Conservation (phyloP, 345 rosid species). For the Euclidium syriacum region DNA sequence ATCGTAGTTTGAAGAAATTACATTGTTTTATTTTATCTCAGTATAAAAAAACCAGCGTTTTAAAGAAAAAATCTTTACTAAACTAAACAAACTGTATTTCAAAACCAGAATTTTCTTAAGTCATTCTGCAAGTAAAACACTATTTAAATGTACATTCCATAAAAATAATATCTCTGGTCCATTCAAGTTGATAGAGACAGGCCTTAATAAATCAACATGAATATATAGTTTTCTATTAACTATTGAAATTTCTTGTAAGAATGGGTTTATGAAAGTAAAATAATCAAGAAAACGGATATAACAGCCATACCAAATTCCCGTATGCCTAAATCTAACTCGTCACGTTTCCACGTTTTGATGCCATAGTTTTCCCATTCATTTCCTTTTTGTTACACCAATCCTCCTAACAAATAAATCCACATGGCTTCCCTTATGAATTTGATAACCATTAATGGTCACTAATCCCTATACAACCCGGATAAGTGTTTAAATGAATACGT, state of each 20-base stretch:
- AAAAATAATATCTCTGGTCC: too few relatives aligned
- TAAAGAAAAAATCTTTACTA: too few relatives aligned
- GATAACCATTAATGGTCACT: too few relatives aligned
- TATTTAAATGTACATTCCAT: too few relatives aligned
- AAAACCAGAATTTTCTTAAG: too few relatives aligned
- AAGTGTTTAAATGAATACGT: too few relatives aligned
- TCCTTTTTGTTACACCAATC: not conserved
- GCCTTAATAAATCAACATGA: not conserved
- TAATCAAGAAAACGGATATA: slow-evolving; percentile 24
- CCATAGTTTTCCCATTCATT: not conserved
- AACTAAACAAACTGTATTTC: too few relatives aligned
- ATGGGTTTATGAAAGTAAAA: not conserved
- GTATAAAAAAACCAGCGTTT: too few relatives aligned
- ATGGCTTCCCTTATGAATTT: not conserved
- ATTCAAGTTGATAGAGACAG: slow-evolving; percentile 11
- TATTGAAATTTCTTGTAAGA: not conserved
- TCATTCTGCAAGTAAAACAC: too few relatives aligned
- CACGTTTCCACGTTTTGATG: slow-evolving; percentile 11
- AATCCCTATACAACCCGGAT: too few relatives aligned
- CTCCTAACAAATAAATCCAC: not conserved
- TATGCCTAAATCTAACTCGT: slow-evolving; percentile 12
- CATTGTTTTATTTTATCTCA: too few relatives aligned
- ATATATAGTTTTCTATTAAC: not conserved
- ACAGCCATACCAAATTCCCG: slow-evolving; percentile 25
- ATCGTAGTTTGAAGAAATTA: too few relatives aligned